Evolutionary conservation across 2,329 filamentous ascomycete genomes (phyloP).

Genomic region (Chalaropsis ovoidea): DNA sequence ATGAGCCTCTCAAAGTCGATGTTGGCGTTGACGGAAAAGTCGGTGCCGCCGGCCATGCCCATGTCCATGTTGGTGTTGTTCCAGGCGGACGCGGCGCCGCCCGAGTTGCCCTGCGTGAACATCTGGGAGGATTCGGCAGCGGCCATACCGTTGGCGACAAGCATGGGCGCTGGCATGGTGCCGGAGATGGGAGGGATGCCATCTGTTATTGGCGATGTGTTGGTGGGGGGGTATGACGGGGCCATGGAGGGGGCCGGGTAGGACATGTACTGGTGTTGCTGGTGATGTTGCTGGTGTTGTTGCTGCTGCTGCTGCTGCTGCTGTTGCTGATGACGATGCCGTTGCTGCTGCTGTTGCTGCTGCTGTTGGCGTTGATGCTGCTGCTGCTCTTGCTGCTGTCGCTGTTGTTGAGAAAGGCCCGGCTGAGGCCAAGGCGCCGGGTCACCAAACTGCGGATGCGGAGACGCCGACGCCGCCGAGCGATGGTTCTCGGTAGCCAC

Average conservation of each 20-base stretch:
- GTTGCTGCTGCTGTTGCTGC: neutral
- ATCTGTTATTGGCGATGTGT: neutral
- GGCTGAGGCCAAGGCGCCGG: neutral
- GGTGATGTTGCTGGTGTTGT: neutral
- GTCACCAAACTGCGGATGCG: neutral
- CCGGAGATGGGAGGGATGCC: neutral
- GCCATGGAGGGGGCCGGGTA: neutral
- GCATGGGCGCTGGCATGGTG: neutral
- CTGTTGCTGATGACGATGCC: neutral
- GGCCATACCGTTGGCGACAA: constrained; percentile 3
- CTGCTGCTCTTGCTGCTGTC: neutral
- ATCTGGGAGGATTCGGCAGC: neutral
- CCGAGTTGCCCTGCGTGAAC: neutral
- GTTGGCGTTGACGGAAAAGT: constrained; percentile 12
- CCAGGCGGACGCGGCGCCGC: neutral
- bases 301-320: neutral
- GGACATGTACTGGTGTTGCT: neutral
- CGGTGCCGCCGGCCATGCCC: neutral
- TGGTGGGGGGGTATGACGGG: neutral
- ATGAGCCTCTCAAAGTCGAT: constrained; percentile 26
- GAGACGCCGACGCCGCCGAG: neutral
- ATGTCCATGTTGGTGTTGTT: neutral
- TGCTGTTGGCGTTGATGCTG: constrained; percentile 3
- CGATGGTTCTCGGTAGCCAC: constrained; percentile 16
- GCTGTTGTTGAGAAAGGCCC: constrained; percentile 6